These are phyloP conservation scores for Mucor saturninus DNA, from an alignment of 371 early-diverging fungal species.

Conservation along the genomic window DNA sequence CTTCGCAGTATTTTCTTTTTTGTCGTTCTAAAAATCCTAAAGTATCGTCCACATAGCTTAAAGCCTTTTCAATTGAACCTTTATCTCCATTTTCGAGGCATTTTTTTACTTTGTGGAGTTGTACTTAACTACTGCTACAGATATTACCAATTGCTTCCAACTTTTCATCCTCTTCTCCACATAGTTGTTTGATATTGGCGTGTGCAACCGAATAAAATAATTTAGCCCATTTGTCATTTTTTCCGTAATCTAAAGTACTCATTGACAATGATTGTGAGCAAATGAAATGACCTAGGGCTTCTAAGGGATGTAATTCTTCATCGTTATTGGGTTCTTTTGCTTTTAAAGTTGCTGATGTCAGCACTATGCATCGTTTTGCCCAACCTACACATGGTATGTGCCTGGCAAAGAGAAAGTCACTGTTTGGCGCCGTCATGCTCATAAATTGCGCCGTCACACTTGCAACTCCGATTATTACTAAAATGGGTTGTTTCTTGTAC, in stretches of 20 bases:
- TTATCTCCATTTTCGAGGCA: conserved; percentile 21
- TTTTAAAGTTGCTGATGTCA: conserved; percentile 14
- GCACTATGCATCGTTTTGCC: conserved; percentile 15
- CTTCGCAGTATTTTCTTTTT: conserved; percentile 25
- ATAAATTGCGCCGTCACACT: conserved; percentile 8
- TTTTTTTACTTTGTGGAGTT: conserved; percentile 8
- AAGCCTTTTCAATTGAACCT: conserved; percentile 20
- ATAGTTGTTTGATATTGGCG: conserved; percentile 14
- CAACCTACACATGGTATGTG: conserved; percentile 18
- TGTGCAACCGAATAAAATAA: conserved; percentile 13
- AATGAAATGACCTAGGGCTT: conserved; percentile 4
- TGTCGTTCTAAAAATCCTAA: conserved; percentile 20
- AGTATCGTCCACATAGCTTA: conserved; percentile 24
- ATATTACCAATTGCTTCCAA: conserved; percentile 17
- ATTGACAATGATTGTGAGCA: conserved; percentile 13
- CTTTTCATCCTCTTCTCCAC: conserved; percentile 16
- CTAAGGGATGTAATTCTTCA: conserved; percentile 9
- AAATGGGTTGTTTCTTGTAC: conserved; percentile 13
- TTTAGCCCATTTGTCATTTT: conserved; percentile 8
- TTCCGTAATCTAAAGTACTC: conserved; percentile 9
- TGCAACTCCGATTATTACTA: conserved; percentile 18
- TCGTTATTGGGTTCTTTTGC: not conserved
- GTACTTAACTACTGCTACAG: conserved; percentile 17
- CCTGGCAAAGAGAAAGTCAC: conserved; percentile 12
- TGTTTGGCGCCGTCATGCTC: conserved; percentile 13